Conservation (phyloP, 345 rosid species). For the Sisymbrium altissimum region DNA sequence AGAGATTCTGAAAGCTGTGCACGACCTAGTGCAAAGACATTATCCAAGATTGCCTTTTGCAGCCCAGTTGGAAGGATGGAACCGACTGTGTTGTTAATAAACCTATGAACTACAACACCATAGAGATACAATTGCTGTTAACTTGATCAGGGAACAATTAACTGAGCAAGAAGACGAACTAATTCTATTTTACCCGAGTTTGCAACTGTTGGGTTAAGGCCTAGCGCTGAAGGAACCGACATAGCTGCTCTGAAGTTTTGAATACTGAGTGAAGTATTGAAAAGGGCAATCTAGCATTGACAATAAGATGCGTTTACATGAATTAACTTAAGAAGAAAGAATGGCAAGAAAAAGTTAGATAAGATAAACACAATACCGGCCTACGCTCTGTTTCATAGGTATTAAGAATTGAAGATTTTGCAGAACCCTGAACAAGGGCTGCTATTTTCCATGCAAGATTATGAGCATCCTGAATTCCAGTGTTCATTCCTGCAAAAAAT, state of each 20-base stretch:
- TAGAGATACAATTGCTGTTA: conserved; percentile 2
- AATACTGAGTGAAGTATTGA: conserved; percentile 77
- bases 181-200: conserved; percentile 53
- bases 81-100: conserved; percentile 48
- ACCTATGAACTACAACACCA: conserved; percentile 59
- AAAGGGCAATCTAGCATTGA: conserved; percentile 61
- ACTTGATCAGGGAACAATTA: conserved; percentile 7
- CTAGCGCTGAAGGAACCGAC: conserved; percentile 87
- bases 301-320: conserved; percentile 17
- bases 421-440: conserved; percentile 50
- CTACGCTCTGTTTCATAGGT: conserved; percentile 85
- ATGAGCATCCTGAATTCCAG: conserved; percentile 96
- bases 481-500: conserved; percentile 76
- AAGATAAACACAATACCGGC: conserved; percentile 57
- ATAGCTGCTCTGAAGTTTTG: conserved; percentile 89
- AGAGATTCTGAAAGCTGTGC: conserved; percentile 73
- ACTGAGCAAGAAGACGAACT: conserved; percentile 17
- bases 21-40: conserved; percentile 79
- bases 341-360: neutral
- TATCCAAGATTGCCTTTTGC: conserved; percentile 71
- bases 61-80: conserved; percentile 67
- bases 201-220: conserved; percentile 77
- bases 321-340: conserved; percentile 6
- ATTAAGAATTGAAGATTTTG: conserved; percentile 59
- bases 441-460: conserved; percentile 98